A percentile compares a stretch with the other conserved stretches of the same genome.
phyloP scores from a whole-genome alignment of 2,329 filamentous ascomycete genomes.

The Xylaria sp. region DNA sequence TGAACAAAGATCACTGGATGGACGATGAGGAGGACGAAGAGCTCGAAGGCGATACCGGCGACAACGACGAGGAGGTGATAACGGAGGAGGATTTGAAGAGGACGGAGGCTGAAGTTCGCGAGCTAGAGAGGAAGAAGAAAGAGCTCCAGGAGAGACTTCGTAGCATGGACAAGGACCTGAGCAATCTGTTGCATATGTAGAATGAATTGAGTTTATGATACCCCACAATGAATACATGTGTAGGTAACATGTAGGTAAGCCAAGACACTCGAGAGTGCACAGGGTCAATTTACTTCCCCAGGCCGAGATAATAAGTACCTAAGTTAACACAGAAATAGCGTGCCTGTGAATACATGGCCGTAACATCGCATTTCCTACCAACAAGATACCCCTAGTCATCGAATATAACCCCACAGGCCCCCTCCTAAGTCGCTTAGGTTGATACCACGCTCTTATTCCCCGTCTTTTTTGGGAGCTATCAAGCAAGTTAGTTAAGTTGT shows the following conservation, averaged over 20 bases:
- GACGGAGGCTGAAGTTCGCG: conserved; percentile 73
- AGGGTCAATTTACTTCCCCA: background rate
- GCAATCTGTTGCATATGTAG: conserved; percentile 64
- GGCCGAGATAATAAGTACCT: background rate
- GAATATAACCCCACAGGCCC: background rate
- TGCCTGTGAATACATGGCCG: background rate
- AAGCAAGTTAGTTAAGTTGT: conserved; percentile 26
- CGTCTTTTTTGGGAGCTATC: conserved; percentile 41
- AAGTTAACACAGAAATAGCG: background rate
- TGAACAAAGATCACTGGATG: conserved; percentile 73
- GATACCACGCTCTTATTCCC: conserved; percentile 2
- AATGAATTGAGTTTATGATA: conserved; percentile 34
- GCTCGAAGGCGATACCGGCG: conserved; percentile 49
- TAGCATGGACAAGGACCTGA: conserved; percentile 66
- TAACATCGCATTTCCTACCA: background rate
- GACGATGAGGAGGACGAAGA: conserved; percentile 65
- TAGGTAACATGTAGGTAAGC: too few relatives aligned
- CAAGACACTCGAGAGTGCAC: background rate
- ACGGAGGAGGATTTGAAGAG: conserved; percentile 75
- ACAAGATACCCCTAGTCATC: background rate
- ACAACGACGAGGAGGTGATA: conserved; percentile 57
- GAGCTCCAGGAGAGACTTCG: conserved; percentile 64
- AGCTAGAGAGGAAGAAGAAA: conserved; percentile 66
- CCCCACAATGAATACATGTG: conserved; percentile 13
- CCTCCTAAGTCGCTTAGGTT: background rate